Percentiles rank a stretch among this genome's conserved stretches.
phyloP scores from a whole-genome alignment of 2,329 filamentous ascomycete species.

The Incumbomyces lentus region DNA sequence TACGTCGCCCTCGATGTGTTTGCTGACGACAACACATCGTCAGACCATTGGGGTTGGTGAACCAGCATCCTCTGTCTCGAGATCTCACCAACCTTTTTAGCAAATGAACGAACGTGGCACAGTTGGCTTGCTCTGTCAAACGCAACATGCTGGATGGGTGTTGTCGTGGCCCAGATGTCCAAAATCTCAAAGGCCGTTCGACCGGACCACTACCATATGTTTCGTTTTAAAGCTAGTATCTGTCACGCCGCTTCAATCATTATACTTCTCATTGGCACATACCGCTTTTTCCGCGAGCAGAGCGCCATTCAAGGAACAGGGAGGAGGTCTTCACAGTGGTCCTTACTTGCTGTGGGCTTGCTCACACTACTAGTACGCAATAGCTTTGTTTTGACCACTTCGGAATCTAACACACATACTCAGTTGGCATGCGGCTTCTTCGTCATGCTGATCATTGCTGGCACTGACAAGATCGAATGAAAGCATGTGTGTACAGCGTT shows the following conservation, averaged over 20 bases:
- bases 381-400: background rate
- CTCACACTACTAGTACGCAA: background rate
- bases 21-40: background rate
- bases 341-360: background rate
- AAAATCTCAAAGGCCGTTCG: conserved; percentile 3
- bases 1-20: background rate
- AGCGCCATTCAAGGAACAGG: conserved; percentile 34
- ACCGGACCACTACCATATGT: conserved; percentile 11
- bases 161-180: conserved; percentile 12
- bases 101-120: conserved; percentile 13
- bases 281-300: conserved; percentile 47
- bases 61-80: background rate
- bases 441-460: background rate
- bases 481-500: too few species aligned
- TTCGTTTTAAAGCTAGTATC: conserved; percentile 23
- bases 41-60: background rate
- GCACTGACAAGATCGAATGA: background rate
- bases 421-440: background rate
- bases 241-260: conserved; percentile 39
- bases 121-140: conserved; percentile 10
- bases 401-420: background rate
- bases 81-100: background rate
- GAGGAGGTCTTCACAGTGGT: conserved; percentile 16
- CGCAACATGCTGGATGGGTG: conserved; percentile 9
- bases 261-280: conserved; percentile 38